phyloP scores from a whole-genome alignment of 1,284 basidiomycete genomes.

The Leccinum cinnamomeum region DNA sequence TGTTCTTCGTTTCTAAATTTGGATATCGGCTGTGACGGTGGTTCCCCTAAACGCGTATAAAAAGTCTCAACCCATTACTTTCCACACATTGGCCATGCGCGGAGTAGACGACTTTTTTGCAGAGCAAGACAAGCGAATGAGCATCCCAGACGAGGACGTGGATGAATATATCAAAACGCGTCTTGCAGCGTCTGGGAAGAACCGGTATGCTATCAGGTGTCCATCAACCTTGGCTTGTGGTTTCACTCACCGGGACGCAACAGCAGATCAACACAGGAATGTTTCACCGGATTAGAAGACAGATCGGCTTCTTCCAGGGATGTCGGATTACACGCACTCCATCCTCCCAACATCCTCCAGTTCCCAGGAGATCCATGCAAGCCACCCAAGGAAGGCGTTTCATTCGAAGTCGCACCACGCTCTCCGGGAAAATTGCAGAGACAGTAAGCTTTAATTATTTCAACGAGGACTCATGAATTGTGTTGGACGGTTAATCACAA shows the following conservation, averaged over 20 bases:
- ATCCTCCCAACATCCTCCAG: background rate
- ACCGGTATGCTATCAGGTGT: conserved; percentile 18
- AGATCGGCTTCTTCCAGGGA: background rate
- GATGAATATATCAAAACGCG: conserved; percentile 36
- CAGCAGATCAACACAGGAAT: conserved; percentile 9
- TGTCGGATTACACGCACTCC: conserved; percentile 2
- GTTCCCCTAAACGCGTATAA: conserved; percentile 12
- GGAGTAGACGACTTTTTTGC: conserved; percentile 47
- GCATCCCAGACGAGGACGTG: conserved; percentile 48
- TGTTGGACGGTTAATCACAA: background rate
- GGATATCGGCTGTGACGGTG: background rate
- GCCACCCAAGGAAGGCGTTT: conserved; percentile 1
- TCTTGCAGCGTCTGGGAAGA: conserved; percentile 20
- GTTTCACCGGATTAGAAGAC: background rate
- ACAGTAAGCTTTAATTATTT: conserved; percentile 14
- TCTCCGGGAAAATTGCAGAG: background rate
- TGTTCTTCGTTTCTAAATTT: conserved; percentile 1
- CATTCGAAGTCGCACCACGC: background rate
- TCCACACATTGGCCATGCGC: conserved; percentile 17
- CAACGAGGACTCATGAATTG: background rate
- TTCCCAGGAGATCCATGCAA: conserved; percentile 1
- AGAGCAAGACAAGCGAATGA: conserved; percentile 55
- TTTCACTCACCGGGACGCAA: conserved; percentile 7
- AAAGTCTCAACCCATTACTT: background rate
- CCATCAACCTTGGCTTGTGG: background rate